phyloP scores from a whole-genome alignment of 129 eudicot species.

The Logfia minima region DNA sequence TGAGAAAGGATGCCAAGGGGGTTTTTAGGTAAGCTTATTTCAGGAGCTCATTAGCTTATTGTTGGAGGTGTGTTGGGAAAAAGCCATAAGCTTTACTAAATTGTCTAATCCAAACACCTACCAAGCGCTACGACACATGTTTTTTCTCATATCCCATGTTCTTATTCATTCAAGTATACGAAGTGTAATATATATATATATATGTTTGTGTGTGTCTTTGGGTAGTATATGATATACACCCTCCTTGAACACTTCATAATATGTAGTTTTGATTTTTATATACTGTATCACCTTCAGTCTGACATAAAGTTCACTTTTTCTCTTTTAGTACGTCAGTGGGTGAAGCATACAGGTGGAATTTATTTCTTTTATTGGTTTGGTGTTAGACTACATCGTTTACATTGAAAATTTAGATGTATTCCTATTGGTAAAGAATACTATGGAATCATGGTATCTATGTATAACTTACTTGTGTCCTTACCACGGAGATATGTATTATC shows the following conservation, averaged over 20 bases:
- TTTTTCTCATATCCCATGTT: background rate
- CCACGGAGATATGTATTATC: background rate
- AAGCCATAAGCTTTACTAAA: background rate
- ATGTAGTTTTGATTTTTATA: background rate
- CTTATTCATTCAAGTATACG: background rate
- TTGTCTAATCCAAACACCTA: background rate
- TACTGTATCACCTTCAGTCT: background rate
- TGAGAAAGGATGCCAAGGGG: too few relatives aligned
- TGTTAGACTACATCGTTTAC: background rate
- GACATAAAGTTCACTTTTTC: conserved; percentile 7
- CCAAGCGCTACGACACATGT: background rate
- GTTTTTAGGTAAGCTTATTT: too few relatives aligned
- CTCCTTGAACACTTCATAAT: background rate
- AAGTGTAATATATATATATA: background rate
- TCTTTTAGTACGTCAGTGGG: background rate
- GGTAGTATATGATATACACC: background rate
- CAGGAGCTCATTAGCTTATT: too few relatives aligned
- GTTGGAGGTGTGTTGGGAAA: background rate
- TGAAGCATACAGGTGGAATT: background rate
- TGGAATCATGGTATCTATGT: background rate
- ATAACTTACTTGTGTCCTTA: background rate
- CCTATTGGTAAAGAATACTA: background rate
- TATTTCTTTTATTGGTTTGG: conserved; percentile 8
- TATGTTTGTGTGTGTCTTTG: background rate
- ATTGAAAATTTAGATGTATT: background rate